phyloP scores from a whole-genome alignment of 1,139 yeast species.

The Pichia cactophila region DNA sequence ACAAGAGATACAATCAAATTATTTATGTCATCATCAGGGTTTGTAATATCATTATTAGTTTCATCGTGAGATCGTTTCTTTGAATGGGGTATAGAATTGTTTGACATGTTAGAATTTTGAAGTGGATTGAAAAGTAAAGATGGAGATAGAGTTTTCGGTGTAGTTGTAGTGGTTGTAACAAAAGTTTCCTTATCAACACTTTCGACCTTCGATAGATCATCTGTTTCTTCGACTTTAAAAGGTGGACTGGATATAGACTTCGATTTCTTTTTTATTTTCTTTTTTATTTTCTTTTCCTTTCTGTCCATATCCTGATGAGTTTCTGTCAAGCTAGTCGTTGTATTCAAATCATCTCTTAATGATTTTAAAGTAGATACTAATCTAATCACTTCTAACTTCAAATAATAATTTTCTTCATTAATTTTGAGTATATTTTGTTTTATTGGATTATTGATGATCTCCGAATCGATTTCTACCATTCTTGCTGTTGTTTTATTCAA shows the following conservation, averaged over 20 bases:
- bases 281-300: conserved; percentile 1
- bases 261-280: conserved; percentile 2
- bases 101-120: neutral
- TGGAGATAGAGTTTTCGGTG: neutral
- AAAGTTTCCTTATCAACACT: neutral
- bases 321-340: neutral
- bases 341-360: conserved; percentile 18
- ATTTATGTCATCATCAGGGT: conserved; percentile 21
- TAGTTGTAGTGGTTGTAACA: neutral
- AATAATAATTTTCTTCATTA: conserved; percentile 30
- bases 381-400: conserved; percentile 29
- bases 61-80: conserved; percentile 19
- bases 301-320: neutral
- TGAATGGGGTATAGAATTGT: neutral
- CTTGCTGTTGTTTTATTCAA: neutral
- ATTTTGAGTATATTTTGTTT: conserved; percentile 28
- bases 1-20: conserved; percentile 27
- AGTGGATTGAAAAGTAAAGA: neutral
- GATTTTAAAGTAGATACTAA: conserved; percentile 28
- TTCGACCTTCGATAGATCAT: neutral
- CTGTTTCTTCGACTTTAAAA: neutral
- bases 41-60: neutral
- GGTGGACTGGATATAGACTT: neutral
- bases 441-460: conserved; percentile 24
- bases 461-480: conserved; percentile 15